Evolutionary conservation across 1,284 basidiomycete species (phyloP), one percentile per base, ranked within the genome.

Genomic region (Cerioporus squamosus): DNA sequence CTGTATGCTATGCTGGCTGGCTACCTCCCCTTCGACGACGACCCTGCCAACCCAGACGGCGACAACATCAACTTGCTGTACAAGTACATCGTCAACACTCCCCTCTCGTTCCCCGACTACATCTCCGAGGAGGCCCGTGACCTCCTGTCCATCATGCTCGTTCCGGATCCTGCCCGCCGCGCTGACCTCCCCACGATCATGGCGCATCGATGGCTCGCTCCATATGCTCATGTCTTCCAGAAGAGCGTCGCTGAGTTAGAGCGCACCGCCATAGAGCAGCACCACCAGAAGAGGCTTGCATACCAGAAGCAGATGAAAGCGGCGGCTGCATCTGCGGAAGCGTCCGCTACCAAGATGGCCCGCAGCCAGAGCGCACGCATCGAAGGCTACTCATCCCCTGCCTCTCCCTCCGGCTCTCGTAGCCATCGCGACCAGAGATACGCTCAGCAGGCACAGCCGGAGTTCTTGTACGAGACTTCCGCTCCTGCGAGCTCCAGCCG

Each of bases 1-100:
- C 84, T 99, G 6, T 99, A 98, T 74, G 97, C 97, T 55, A 99
- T 99, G 97, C 86, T 99, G 12, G 95, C 97, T 1, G 97, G 97
- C 8, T 99, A 99, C 72, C 88, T 99, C 31, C 97, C 97, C n/a
- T 99, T 98, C 74, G 97, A 99, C 75, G 97, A 99, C 74, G 97
- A 99, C 76, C 97, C 97, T 1, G 91, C 90, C 31, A 99, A 99
- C 74, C 97, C 97, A 3, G 97, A 99, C 63, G 97, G 97, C 57
- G 96, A 99, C 79, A 99, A 99, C 78, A 99, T 99, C 82, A 99
- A 98, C 72, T 82, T 98, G n/a, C 81, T 99, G 51, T 99, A 99
- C 87, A 95, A 94, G 75, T 99, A 99, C 78, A 99, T 99, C 75
- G 92, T 98, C 77, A 95, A 90, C 79, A 98, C 96, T 0, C 91